Percentiles rank a stretch among this genome's conserved stretches.
Conservation (phyloP, 257 asterid species). For the Solanum sejunctum region DNA sequence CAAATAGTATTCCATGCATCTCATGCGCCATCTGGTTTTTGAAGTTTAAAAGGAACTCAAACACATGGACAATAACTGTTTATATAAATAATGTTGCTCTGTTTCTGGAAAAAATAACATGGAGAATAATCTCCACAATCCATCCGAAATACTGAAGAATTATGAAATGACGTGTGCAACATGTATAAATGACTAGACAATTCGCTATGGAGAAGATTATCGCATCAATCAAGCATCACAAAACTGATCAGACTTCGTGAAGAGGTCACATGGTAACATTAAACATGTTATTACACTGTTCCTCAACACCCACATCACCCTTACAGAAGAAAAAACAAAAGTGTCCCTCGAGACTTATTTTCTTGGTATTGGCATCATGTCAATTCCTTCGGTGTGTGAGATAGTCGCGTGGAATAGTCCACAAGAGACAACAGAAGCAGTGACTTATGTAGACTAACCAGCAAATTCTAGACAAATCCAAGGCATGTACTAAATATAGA, state of each 20-base stretch:
- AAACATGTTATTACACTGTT: neutral
- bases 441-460: neutral
- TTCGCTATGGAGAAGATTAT: neutral
- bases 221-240: neutral
- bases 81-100: neutral
- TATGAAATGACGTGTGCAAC: neutral
- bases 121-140: neutral
- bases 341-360: neutral
- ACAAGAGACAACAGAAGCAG: neutral
- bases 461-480: neutral
- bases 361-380: neutral
- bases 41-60: neutral
- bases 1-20: conserved; percentile 47
- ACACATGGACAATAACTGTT: neutral
- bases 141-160: neutral
- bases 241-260: neutral
- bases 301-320: neutral
- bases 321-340: neutral
- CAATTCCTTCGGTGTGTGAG: neutral
- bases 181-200: neutral
- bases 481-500: neutral
- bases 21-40: conserved; percentile 71
- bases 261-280: neutral
- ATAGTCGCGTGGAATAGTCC: neutral
- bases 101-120: neutral